Base-by-base conservation (phyloP, 2,329 filamentous ascomycete genomes). In the Penicillium janthinellum region DNA sequence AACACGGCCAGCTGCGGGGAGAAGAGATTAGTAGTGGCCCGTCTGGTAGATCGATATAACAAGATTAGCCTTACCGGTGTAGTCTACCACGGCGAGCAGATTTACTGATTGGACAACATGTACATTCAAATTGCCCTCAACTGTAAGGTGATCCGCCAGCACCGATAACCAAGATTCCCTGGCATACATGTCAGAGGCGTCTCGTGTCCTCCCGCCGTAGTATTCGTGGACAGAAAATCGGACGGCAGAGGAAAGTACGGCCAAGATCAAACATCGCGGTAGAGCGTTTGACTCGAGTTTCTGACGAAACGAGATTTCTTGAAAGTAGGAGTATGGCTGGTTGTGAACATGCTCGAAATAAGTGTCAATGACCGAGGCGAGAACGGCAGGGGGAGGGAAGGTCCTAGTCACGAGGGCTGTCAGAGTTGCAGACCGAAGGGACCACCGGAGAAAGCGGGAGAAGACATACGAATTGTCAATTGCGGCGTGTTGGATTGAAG, bases 321-420 rank as follows among this genome's bases (percentile, higher is more conserved):
- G 73, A 57, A 78, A 76, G 56, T 73, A 76, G 0, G 67, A 72
- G 59, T 78, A 78, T 0, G 76, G 76, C 35, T 77, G 73, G 38
- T 76, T 76, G 35, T 78, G 76, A 28, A 68, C 71, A 48, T 69
- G 72, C 7, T 42, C 37, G 54, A 78, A 78, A 53, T 73, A 78
- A 5, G 68, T 69, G 34, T 67, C 64, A 4, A 71, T 62, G 5
- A 70, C 55, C 0, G 67, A 69, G 7, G 31, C 34, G 2, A 70
- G 44, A 4, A 71, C 63, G 1, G 64, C 31, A 1, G 25, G 20
- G 2, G 68, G 64, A 38, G 66, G 64, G 15, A 64, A 50, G 1
- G 45, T 54, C 25, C 54, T 62, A 25, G 44, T 15, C 31, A 25
- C 22, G 1, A 22, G n/a, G 35, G 10, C 37, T 2, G n/a, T 54